These are phyloP conservation scores for Leishmania tarentolae DNA, from an alignment of 208 protist genomes.

Conservation along the genomic window DNA sequence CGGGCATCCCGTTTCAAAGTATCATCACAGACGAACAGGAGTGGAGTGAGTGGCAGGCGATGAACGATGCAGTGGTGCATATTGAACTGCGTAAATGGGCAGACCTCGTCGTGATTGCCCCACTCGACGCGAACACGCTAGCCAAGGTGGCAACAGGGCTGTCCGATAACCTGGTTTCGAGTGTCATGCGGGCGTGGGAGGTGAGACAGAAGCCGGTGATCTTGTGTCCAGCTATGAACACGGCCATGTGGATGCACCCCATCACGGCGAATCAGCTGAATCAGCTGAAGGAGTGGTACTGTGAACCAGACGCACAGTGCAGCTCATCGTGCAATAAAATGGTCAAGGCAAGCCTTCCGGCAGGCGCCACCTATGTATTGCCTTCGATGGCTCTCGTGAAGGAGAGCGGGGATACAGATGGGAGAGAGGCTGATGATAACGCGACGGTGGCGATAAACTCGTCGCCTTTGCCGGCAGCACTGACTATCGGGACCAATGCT, in stretches of 20 bases:
- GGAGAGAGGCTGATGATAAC: background rate
- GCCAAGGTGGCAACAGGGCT: constrained; percentile 95
- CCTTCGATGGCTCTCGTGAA: background rate
- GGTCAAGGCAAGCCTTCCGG: background rate
- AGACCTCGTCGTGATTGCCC: constrained; percentile 95
- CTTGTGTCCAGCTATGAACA: constrained; percentile 99
- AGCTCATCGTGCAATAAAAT: background rate
- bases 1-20: constrained; percentile 67
- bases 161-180: constrained; percentile 96
- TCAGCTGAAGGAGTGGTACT: constrained; percentile 66
- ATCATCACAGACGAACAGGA: constrained; percentile 88
- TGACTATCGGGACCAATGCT: background rate
- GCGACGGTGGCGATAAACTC: background rate
- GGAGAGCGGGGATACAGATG: background rate
- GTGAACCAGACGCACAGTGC: background rate
- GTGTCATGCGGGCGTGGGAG: constrained; percentile 96
- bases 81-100: constrained; percentile 95
- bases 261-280: constrained; percentile 84
- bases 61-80: constrained; percentile 91
- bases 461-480: background rate
- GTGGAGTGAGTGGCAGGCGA: constrained; percentile 80
- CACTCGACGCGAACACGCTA: constrained; percentile 97
- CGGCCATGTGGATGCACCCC: constrained; percentile 97
- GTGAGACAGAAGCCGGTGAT: constrained; percentile 90
- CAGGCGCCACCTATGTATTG: background rate